phyloP scores from a whole-genome alignment of 2,329 filamentous ascomycete species.

The Raffaelea ambrosiae region DNA sequence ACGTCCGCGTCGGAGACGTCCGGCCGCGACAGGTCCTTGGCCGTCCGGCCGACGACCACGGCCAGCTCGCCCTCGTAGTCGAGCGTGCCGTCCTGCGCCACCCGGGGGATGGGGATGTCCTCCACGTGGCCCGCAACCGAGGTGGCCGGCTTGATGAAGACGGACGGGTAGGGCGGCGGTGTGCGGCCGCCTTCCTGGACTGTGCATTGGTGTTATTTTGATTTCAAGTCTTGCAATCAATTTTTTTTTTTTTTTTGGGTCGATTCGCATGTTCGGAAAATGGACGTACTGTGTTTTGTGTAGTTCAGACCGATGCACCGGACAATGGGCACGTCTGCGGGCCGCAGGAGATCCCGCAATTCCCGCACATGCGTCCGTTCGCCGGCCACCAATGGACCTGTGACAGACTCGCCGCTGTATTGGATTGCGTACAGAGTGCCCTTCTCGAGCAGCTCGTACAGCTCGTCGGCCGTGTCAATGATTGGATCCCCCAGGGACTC shows the following conservation, averaged over 20 bases:
- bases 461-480: too few species aligned
- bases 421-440: too few species aligned
- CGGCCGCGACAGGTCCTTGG: too few species aligned
- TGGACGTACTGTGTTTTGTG: constrained; percentile 36
- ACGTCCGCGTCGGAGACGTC: constrained; percentile 34
- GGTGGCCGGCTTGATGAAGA: constrained; percentile 41
- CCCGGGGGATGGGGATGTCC: constrained; percentile 34
- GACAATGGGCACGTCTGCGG: constrained; percentile 44
- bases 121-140: constrained; percentile 27
- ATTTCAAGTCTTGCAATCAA: too few species aligned
- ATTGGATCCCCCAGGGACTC: too few species aligned
- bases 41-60: constrained; percentile 5
- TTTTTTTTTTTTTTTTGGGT: too few species aligned
- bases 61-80: constrained; percentile 36
- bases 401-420: too few species aligned
- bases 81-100: constrained; percentile 26
- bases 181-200: constrained; percentile 42
- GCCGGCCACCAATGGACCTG: too few species aligned
- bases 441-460: too few species aligned
- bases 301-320: constrained; percentile 54
- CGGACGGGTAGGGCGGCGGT: constrained; percentile 37
- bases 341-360: too few species aligned
- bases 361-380: too few species aligned
- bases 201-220: constrained; percentile 16
- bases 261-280: too few species aligned